phyloP scores from a whole-genome alignment of 768 basidiomycete species.

The Suillus occidentalis region DNA sequence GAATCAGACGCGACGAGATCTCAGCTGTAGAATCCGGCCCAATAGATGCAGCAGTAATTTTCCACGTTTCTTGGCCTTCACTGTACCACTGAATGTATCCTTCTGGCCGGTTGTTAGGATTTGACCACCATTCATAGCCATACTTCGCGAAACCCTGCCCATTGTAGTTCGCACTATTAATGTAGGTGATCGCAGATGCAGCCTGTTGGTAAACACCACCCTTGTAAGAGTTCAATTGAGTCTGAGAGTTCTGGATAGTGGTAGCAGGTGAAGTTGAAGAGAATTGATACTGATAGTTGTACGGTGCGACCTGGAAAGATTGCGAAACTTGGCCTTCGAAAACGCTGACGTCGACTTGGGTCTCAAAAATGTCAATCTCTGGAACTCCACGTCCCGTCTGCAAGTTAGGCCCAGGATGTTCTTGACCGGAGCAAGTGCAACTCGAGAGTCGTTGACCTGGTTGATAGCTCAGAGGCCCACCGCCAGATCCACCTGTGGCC shows the following conservation, averaged over 20 bases:
- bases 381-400: constrained; percentile 73
- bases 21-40: constrained; percentile 59
- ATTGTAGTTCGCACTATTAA: constrained; percentile 57
- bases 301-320: constrained; percentile 79
- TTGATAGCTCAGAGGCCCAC: constrained; percentile 65
- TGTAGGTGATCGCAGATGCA: constrained; percentile 58
- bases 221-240: constrained; percentile 62
- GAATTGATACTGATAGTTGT: constrained; percentile 67
- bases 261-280: constrained; percentile 52
- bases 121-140: constrained; percentile 80
- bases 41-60: constrained; percentile 60
- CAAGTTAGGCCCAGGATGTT: constrained; percentile 83
- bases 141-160: constrained; percentile 57
- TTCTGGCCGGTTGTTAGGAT: constrained; percentile 61
- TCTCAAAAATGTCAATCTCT: constrained; percentile 92
- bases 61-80: constrained; percentile 70
- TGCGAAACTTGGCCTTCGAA: constrained; percentile 74
- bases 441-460: constrained; percentile 86
- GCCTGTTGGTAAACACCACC: constrained; percentile 80
- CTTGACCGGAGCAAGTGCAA: constrained; percentile 83
- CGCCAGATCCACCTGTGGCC: constrained; percentile 49
- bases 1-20: constrained; percentile 64
- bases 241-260: constrained; percentile 51
- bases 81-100: constrained; percentile 87
- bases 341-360: constrained; percentile 57